Percentiles rank a stretch among this genome's conserved stretches.
Evolutionary conservation across 805 yeast genomes (phyloP).

Genomic region (Ogataea pini): DNA sequence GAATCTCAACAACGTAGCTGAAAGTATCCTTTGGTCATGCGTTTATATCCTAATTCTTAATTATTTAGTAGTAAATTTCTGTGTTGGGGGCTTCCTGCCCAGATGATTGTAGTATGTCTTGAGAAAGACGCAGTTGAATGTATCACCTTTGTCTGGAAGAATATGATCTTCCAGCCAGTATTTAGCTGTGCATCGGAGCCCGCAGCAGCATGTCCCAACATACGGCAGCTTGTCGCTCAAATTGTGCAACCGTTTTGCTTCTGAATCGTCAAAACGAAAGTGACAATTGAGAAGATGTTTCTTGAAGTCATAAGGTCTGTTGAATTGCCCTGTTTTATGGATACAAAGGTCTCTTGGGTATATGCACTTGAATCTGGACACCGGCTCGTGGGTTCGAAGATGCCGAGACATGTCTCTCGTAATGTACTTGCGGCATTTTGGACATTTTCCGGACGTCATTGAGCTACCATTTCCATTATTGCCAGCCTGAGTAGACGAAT

Average conservation of each 20-base stretch:
- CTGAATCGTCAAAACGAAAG: constrained; percentile 52
- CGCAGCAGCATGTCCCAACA: constrained; percentile 58
- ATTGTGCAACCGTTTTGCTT: constrained; percentile 46
- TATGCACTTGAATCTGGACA: constrained; percentile 57
- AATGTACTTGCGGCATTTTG: constrained; percentile 53
- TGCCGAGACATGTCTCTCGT: constrained; percentile 64
- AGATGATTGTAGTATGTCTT: constrained; percentile 14
- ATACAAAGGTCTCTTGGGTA: constrained; percentile 56
- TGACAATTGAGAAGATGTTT: constrained; percentile 64
- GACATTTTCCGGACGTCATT: constrained; percentile 35
- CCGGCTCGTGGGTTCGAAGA: constrained; percentile 59
- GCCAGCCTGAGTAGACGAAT: not conserved
- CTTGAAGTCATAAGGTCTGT: constrained; percentile 68
- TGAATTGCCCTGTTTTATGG: constrained; percentile 62
- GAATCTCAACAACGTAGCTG: no score
- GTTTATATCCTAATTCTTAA: not conserved
- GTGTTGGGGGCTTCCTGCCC: constrained; percentile 22
- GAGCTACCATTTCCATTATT: not conserved
- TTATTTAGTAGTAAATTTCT: constrained; percentile 20
- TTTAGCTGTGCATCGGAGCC: constrained; percentile 46
- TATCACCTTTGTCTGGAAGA: constrained; percentile 32
- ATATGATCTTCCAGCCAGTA: constrained; percentile 62
- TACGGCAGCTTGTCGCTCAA: constrained; percentile 52
- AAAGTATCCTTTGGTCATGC: no score
- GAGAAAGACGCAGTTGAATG: constrained; percentile 20